Conservation (phyloP, 1,284 basidiomycete species). For the Schizophyllum commune region DNA sequence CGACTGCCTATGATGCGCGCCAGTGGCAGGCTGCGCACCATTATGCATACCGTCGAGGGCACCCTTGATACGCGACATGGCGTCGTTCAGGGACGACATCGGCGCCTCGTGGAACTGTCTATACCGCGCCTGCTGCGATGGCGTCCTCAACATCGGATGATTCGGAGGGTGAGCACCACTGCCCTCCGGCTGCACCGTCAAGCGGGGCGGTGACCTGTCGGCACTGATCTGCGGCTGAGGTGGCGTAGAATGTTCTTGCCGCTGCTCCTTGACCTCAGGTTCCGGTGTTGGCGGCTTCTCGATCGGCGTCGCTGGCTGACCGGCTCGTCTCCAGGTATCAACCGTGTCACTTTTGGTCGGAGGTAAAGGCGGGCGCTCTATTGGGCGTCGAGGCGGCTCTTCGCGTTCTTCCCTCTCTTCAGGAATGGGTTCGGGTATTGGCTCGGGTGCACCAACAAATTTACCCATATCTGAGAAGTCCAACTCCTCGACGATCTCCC, state of each 20-base stretch:
- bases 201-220: too few species aligned
- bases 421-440: too few species aligned
- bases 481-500: conserved; percentile 48
- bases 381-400: conserved; percentile 2
- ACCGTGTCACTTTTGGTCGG: conserved; percentile 10
- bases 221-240: conserved; percentile 3
- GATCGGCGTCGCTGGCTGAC: neutral
- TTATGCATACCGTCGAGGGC: conserved; percentile 62
- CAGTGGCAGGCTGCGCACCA: too few species aligned
- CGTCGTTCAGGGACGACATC: conserved; percentile 75
- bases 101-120: conserved; percentile 55
- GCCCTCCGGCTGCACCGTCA: conserved; percentile 15
- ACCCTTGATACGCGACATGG: conserved; percentile 84
- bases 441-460: conserved; percentile 38
- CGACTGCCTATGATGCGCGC: conserved; percentile 26
- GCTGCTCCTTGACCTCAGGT: neutral
- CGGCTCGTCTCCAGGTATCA: neutral
- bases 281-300: neutral
- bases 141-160: too few species aligned
- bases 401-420: conserved; percentile 1
- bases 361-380: neutral
- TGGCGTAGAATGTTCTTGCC: conserved; percentile 9
- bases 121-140: conserved; percentile 8
- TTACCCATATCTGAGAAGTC: conserved; percentile 72
- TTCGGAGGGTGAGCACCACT: conserved; percentile 2